phyloP scores from a whole-genome alignment of 345 rosid genomes.

The Mercurialis annua region DNA sequence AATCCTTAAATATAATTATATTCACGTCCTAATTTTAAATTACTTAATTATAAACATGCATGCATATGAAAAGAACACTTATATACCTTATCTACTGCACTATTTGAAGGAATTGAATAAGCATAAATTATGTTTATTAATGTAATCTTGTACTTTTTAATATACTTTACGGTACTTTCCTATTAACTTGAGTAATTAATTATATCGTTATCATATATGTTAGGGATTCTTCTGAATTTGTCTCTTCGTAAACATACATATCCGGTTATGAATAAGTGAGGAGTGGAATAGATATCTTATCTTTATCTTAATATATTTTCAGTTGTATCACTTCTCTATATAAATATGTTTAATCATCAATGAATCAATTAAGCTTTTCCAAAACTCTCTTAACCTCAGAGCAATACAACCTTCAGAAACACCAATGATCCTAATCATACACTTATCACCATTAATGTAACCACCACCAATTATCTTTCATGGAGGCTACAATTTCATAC shows the following conservation, averaged over 20 bases:
- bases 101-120: background rate
- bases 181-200: background rate
- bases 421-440: too few species aligned
- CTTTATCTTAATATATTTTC: too few species aligned
- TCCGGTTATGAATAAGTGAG: too few species aligned
- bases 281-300: too few species aligned
- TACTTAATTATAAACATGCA: background rate
- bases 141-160: slow-evolving; percentile 7
- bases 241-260: background rate
- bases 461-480: background rate
- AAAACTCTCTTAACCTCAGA: too few species aligned
- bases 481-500: background rate
- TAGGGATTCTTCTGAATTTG: background rate
- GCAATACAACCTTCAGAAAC: too few species aligned
- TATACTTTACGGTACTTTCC: background rate
- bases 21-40: background rate
- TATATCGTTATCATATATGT: background rate
- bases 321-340: too few species aligned
- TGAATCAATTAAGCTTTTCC: too few species aligned
- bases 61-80: background rate
- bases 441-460: too few species aligned
- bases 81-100: background rate
- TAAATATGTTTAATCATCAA: too few species aligned
- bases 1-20: background rate
- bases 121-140: background rate